phyloP scores from a whole-genome alignment of 352 stramenopile species.

The Phytophthora pseudosyringae region DNA sequence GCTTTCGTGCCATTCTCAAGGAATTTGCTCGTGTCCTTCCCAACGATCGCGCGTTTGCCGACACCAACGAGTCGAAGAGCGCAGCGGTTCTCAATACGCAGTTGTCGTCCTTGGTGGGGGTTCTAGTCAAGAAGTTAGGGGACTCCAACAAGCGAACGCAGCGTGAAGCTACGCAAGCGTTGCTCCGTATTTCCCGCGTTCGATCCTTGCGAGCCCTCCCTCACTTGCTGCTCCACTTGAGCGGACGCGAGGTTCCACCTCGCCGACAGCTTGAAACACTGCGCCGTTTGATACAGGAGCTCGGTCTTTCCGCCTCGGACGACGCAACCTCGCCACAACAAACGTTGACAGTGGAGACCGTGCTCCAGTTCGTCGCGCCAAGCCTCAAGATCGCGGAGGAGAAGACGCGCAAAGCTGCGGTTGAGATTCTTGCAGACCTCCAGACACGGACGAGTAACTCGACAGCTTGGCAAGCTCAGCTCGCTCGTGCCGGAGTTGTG shows the following conservation, averaged over 20 bases:
- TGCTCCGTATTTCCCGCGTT: slow-evolving; percentile 68
- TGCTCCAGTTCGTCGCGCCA: slow-evolving; percentile 74
- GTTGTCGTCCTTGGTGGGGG: slow-evolving; percentile 55
- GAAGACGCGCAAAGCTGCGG: slow-evolving; percentile 72
- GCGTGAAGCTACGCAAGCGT: slow-evolving; percentile 63
- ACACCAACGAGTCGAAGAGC: slow-evolving; percentile 32
- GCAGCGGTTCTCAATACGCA: slow-evolving; percentile 58
- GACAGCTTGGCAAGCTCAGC: slow-evolving; percentile 32
- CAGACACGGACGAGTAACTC: slow-evolving; percentile 39
- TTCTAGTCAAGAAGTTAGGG: slow-evolving; percentile 66
- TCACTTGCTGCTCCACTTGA: slow-evolving; percentile 69
- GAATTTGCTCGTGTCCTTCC: slow-evolving; percentile 58
- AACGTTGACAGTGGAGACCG: slow-evolving; percentile 59
- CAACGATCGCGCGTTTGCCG: slow-evolving; percentile 46
- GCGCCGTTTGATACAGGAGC: slow-evolving; percentile 56
- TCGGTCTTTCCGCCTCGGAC: slow-evolving; percentile 44
- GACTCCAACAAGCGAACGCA: slow-evolving; percentile 88
- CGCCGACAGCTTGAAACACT: slow-evolving; percentile 66
- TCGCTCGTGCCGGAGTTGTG: slow-evolving; percentile 36
- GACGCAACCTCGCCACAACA: slow-evolving; percentile 13
- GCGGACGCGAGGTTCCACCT: slow-evolving; percentile 58
- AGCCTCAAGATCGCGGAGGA: slow-evolving; percentile 80
- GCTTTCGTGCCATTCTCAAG: slow-evolving; percentile 66
- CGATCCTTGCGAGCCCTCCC: slow-evolving; percentile 65
- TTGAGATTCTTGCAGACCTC: slow-evolving; percentile 75